These are phyloP conservation scores for Stephania cephalantha DNA, from an alignment of 164 flowering plant genomes.

Conservation along the genomic window DNA sequence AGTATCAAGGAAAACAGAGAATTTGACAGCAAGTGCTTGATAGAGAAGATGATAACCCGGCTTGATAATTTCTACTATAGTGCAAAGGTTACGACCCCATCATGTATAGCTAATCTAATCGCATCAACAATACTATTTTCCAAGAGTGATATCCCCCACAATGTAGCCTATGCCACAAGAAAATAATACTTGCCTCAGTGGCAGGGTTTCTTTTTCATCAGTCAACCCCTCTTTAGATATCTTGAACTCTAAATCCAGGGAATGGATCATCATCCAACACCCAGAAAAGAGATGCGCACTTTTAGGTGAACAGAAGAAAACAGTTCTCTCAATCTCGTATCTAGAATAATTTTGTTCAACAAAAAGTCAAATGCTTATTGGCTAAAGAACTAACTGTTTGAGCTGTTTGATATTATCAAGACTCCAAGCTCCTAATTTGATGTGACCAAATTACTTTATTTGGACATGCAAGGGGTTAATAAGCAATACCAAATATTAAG, in stretches of 20 bases:
- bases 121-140: too few relatives aligned
- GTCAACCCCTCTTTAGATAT: neutral
- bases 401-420: neutral
- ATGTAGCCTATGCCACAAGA: neutral
- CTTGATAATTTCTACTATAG: neutral
- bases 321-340: too few relatives aligned
- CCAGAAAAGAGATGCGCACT: neutral
- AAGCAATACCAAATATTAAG: neutral
- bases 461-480: neutral
- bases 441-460: neutral
- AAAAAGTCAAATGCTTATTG: neutral
- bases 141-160: neutral
- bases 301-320: neutral
- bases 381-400: neutral
- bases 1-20: neutral
- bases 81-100: neutral
- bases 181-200: neutral
- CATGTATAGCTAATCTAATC: neutral
- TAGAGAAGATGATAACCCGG: neutral
- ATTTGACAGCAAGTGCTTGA: neutral
- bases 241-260: neutral
- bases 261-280: neutral
- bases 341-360: neutral
- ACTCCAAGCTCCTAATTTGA: neutral
- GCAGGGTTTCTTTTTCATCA: neutral